Base-by-base conservation (phyloP, 495 filamentous ascomycete species). In the Hypoxylon intermedium region DNA sequence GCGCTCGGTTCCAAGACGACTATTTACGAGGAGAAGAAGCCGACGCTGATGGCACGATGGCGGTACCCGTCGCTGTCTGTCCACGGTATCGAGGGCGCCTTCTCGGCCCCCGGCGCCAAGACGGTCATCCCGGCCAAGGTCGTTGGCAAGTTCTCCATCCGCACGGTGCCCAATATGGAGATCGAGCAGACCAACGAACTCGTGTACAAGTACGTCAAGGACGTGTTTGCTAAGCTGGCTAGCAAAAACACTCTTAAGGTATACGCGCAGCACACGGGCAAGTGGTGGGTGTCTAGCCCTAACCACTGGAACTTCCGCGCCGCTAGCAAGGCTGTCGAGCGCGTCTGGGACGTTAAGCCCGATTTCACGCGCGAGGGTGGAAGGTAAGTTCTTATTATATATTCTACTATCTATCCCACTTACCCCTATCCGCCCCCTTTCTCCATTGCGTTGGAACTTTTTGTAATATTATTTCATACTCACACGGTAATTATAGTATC, bases 121-220 rank as follows among this genome's bases (percentile, higher is more conserved):
- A 99, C 94, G 0, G 94, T 99, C 67, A 99, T 99, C 55, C 94
- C 94, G 0, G 93, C 94, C 57, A 97, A 96, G 78, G 95, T 98
- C 33, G 87, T 87, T 58, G 94, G 95, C 69, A 99, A 99, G 76
- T 99, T 99, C 79, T 95, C 90, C 19, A 96, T 99, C 73, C 85
- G 94, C 45, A 97, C 93, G 37, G 94, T 99, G 20, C 94, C 94
- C 21, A 85, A 99, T 77, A 99, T 99, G 95, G 88, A 97, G 61
- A 91, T 89, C 65, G 84, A 90, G 20, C 83, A 89, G 71, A 93
- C 97, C 65, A 91, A 95, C 77, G 79, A 86, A 62, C 81, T 87
- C 31, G 93, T 98, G 26, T 87, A 86, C 75, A 84, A 89, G 69
- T 82, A 94, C 72, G 80, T 98, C 58, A 80, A 91, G 63, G 79